phyloP scores from a whole-genome alignment of 352 stramenopile genomes.

The Elongisporangium undulatum region DNA sequence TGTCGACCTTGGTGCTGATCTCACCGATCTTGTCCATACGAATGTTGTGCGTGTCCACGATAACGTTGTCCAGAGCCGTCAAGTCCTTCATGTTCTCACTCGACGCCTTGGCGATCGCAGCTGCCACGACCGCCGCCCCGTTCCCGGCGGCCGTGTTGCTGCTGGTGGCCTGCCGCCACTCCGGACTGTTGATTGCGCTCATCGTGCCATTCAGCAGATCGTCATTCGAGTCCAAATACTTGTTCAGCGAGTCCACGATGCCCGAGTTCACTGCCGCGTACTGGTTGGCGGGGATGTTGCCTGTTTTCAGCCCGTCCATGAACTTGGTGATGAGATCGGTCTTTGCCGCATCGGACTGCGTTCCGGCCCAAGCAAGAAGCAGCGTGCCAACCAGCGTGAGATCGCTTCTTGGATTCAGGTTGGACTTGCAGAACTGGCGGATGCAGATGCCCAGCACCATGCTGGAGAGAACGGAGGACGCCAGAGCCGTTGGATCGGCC shows the following conservation, averaged over 20 bases:
- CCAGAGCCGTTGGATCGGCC: neutral
- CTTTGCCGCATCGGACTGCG: neutral
- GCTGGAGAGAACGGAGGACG: neutral
- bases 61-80: neutral
- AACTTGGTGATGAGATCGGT: neutral
- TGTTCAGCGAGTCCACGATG: neutral
- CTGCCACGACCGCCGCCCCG: neutral
- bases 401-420: neutral
- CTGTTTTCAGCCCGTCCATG: neutral
- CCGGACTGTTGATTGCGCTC: neutral
- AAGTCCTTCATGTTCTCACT: neutral
- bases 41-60: neutral
- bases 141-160: neutral
- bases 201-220: neutral
- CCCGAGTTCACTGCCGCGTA: neutral
- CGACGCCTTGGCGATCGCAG: neutral
- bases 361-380: neutral
- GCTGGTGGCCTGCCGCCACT: neutral
- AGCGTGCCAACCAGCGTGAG: neutral
- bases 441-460: neutral
- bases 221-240: neutral
- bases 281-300: neutral
- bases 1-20: slow-evolving; percentile 6
- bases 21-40: slow-evolving; percentile 2
- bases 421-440: neutral